Evolutionary conservation across 1,284 basidiomycete genomes (phyloP).

Genomic region (Cutaneotrichosporon sp.): DNA sequence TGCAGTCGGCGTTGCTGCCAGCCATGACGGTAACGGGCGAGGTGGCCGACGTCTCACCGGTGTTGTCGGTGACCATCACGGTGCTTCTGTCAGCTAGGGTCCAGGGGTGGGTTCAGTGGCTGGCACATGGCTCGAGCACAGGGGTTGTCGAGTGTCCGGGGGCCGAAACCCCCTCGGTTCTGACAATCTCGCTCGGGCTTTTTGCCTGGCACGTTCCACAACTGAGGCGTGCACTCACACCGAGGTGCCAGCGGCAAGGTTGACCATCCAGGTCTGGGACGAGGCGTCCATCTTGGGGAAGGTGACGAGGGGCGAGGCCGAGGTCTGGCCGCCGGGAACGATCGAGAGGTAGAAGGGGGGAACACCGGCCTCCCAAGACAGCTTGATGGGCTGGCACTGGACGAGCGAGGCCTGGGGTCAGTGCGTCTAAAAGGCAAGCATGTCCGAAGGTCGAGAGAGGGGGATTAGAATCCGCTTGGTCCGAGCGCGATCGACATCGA

Average conservation of each 20-base stretch:
- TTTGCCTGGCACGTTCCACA: background rate
- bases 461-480: background rate
- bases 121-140: background rate
- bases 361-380: slow-evolving; percentile 61
- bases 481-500: background rate
- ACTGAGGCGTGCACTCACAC: slow-evolving; percentile 57
- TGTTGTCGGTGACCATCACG: slow-evolving; percentile 56
- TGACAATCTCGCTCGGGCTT: background rate
- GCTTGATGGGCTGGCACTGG: slow-evolving; percentile 44
- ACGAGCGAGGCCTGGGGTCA: slow-evolving; percentile 38
- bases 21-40: slow-evolving; percentile 59
- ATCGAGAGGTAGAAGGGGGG: slow-evolving; percentile 66
- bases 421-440: background rate
- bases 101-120: background rate
- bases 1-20: slow-evolving; percentile 51
- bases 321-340: slow-evolving; percentile 66
- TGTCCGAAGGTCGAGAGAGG: background rate
- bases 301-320: slow-evolving; percentile 53
- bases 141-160: background rate
- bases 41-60: slow-evolving; percentile 61
- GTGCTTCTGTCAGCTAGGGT: slow-evolving; percentile 29
- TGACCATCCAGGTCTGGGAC: slow-evolving; percentile 63
- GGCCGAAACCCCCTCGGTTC: background rate
- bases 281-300: slow-evolving; percentile 53
- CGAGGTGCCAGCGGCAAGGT: slow-evolving; percentile 58